A percentile compares a stretch with the other conserved stretches of the same genome.
Conservation (phyloP, 169 alveolate genomes). For the Plasmodium malariae region DNA sequence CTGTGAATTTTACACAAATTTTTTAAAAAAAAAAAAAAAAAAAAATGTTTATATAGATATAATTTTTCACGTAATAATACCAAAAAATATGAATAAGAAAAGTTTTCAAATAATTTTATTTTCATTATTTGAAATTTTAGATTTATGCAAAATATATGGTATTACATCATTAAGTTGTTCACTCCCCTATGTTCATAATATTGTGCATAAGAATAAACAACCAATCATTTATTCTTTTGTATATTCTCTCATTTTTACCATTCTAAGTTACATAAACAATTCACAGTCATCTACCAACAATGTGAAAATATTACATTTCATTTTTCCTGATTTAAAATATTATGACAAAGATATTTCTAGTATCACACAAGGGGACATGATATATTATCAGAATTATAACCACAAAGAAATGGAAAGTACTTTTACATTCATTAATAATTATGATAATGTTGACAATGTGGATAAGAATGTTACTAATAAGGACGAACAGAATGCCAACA, state of each 20-base stretch:
- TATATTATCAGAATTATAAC: not conserved
- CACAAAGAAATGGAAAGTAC: too few species aligned
- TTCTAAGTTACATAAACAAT: conserved; percentile 34
- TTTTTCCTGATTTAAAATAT: conserved; percentile 50
- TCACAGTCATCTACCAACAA: conserved; percentile 9
- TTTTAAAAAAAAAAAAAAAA: conserved; percentile 49
- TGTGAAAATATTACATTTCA: conserved; percentile 44
- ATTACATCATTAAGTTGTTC: conserved; percentile 40
- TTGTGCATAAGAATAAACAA: conserved; percentile 55
- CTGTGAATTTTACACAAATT: not conserved
- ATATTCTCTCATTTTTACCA: conserved; percentile 35
- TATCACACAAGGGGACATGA: not conserved
- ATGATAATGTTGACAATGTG: not conserved
- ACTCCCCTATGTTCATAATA: conserved; percentile 55
- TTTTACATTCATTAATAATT: too few species aligned
- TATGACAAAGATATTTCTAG: conserved; percentile 26
- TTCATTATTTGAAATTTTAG: conserved; percentile 60
- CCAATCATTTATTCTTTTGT: conserved; percentile 59
- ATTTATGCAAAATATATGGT: conserved; percentile 36
- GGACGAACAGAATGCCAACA: too few species aligned
- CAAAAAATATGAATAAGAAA: conserved; percentile 40
- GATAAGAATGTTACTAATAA: too few species aligned
- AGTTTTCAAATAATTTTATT: conserved; percentile 49
- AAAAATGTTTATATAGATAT: conserved; percentile 38
- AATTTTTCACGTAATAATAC: conserved; percentile 62